A percentile compares a stretch with the other conserved stretches of the same genome.
Evolutionary conservation across 108 stramenopile genomes (phyloP).

Genomic region (Poteriospumella lacustris): DNA sequence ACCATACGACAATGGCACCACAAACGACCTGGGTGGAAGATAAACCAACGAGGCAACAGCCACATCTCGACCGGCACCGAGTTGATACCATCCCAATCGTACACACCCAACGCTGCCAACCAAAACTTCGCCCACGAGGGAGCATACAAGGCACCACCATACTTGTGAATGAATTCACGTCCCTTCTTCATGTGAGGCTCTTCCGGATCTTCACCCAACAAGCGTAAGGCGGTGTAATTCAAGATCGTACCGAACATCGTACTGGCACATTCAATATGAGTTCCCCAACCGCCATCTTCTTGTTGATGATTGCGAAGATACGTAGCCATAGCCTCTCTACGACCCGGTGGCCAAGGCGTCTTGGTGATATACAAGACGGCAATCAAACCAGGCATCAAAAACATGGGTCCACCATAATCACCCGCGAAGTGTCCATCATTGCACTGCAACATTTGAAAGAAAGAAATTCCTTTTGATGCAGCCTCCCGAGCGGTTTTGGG

Average conservation of each 20-base stretch:
- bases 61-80: constrained; percentile 72
- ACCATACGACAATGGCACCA: constrained; percentile 99
- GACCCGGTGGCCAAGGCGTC: constrained; percentile 61
- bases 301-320: constrained; percentile 90
- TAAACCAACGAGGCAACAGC: constrained; percentile 93
- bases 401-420: constrained; percentile 97
- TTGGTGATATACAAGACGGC: constrained; percentile 64
- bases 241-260: constrained; percentile 95
- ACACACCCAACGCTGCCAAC: constrained; percentile 84
- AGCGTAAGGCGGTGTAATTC: constrained; percentile 78
- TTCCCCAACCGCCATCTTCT: constrained; percentile 96
- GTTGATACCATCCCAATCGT: constrained; percentile 68
- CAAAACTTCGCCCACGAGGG: constrained; percentile 97
- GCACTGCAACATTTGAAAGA: constrained; percentile 73
- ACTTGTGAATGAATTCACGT: constrained; percentile 61
- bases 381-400: constrained; percentile 92
- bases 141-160: constrained; percentile 85
- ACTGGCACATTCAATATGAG: constrained; percentile 89
- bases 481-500: constrained; percentile 35
- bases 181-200: constrained; percentile 33
- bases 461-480: constrained; percentile 56
- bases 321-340: constrained; percentile 56
- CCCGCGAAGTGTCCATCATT: constrained; percentile 88
- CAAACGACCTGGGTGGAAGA: constrained; percentile 92
- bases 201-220: constrained; percentile 64